Evolutionary conservation across 352 stramenopile genomes (phyloP), one percentile per base, ranked within the genome.

Genomic region (Globisporangium camurandrum): DNA sequence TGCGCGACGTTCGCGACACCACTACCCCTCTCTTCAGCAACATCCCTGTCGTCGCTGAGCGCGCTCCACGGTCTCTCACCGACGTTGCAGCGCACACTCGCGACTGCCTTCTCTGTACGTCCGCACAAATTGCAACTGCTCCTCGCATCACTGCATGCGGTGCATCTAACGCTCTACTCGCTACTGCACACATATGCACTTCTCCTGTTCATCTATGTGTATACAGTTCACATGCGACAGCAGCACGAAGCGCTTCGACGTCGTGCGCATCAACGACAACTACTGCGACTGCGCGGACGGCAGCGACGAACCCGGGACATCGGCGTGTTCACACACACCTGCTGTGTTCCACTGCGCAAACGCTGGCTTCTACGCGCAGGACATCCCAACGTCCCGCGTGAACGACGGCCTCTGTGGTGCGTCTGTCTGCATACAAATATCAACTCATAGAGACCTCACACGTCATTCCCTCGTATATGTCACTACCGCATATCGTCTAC

Each of bases 211-310:
- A 14, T 53, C 19, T 22, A 4, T 62, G 6, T 26, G 28, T 11
- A 19, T 28, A 14, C 46, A 88, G 72, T 89, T 95, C 57, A 59
- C 66, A 11, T 96, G 86, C 38, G 79, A 93, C 51, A 57, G 67
- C 14, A 68, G 74, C n/a, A 43, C 49, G 10, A 72, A 79, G 46
- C 65, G 49, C 4, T 59, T 97, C 19, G 63, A 69, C 8, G 26
- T 88, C 17, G 53, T 54, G 20, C 57, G 59, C 22, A 60, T 96
- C 11, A 97, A 98, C 66, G 93, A 98, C 71, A 87, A 97, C 66
- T 98, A 96, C 61, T 98, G 93, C 64, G 93, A 98, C 71, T 98
- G 91, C 64, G 56, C 46, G 1, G 88, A 97, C 69, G 87, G 86
- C 22, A 86, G 58, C 20, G 89, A 97, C 67, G 89, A 97, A 62